Conservation (phyloP, 2,329 filamentous ascomycete genomes). For the Claviceps citrina region DNA sequence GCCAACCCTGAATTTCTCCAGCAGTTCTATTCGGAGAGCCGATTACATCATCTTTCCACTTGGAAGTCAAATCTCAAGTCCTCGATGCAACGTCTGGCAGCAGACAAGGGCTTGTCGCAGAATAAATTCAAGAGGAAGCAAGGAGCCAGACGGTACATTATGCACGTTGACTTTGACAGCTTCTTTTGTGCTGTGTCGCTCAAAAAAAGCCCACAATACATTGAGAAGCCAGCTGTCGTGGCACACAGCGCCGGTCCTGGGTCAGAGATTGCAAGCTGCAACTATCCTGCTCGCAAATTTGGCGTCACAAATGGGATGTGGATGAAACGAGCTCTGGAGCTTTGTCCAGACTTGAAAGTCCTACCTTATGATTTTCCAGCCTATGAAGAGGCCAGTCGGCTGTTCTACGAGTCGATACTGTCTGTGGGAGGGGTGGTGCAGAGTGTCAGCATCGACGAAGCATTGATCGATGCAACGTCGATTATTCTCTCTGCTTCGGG, state of each 20-base stretch:
- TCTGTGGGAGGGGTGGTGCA: conserved; percentile 71
- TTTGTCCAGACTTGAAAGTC: conserved; percentile 75
- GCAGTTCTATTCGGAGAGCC: conserved; percentile 89
- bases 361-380: conserved; percentile 91
- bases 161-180: conserved; percentile 96
- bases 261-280: conserved; percentile 94
- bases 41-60: conserved; percentile 83
- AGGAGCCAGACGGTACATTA: conserved; percentile 61
- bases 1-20: conserved; percentile 87
- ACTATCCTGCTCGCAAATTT: conserved; percentile 74
- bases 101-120: conserved; percentile 41
- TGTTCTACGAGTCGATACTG: conserved; percentile 77
- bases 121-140: conserved; percentile 35
- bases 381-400: conserved; percentile 79
- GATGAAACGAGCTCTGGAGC: conserved; percentile 79
- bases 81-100: conserved; percentile 65
- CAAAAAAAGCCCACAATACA: conserved; percentile 59
- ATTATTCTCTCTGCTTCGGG: conserved; percentile 50
- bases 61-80: conserved; percentile 95
- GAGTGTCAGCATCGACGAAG: conserved; percentile 94
- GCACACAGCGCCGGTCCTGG: conserved; percentile 74
- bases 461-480: conserved; percentile 66
- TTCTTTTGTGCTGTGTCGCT: conserved; percentile 91
- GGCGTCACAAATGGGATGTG: conserved; percentile 98
- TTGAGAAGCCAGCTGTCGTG: conserved; percentile 70